These are phyloP conservation scores for Gnaphalium uliginosum DNA, from an alignment of 129 eudicot genomes.

Conservation along the genomic window DNA sequence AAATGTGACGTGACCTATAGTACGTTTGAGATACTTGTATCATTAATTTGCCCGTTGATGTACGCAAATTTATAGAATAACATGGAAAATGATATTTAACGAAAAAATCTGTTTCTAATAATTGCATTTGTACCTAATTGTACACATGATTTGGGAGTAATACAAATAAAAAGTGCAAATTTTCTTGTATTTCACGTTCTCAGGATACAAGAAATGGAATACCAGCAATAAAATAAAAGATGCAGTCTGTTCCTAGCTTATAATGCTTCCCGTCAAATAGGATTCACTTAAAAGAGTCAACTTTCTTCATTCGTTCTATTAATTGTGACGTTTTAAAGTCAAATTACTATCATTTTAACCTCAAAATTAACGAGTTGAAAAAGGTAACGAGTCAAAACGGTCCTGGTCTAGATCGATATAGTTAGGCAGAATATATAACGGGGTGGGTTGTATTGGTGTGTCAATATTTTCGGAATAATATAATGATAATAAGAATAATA, in stretches of 20 bases:
- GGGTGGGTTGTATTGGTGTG: too few species aligned
- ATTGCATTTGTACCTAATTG: neutral
- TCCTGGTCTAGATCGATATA: neutral
- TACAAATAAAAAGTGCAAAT: neutral
- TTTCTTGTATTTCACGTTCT: conserved; percentile 29
- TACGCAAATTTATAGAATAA: conserved; percentile 15
- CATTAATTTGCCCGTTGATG: conserved; percentile 28
- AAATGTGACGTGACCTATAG: conserved; percentile 25
- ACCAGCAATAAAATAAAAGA: neutral
- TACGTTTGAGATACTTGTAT: neutral
- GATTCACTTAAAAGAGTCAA: conserved; percentile 30
- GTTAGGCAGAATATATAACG: neutral
- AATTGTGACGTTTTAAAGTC: neutral
- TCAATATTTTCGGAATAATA: too few species aligned
- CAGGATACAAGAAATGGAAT: conserved; percentile 3
- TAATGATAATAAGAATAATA: too few species aligned
- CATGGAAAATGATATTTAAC: conserved; percentile 24
- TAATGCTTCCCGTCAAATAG: conserved; percentile 17
- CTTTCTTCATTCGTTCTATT: conserved; percentile 10
- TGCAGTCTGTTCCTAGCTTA: conserved; percentile 17
- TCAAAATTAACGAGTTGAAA: conserved; percentile 9
- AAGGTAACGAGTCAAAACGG: neutral
- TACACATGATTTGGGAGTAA: too few species aligned
- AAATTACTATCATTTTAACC: neutral
- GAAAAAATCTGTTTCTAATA: neutral